Percentiles rank a stretch among this genome's conserved stretches.
These are phyloP conservation scores for Trametes pubescens DNA, from an alignment of 1,284 basidiomycete genomes.

Conservation along the genomic window DNA sequence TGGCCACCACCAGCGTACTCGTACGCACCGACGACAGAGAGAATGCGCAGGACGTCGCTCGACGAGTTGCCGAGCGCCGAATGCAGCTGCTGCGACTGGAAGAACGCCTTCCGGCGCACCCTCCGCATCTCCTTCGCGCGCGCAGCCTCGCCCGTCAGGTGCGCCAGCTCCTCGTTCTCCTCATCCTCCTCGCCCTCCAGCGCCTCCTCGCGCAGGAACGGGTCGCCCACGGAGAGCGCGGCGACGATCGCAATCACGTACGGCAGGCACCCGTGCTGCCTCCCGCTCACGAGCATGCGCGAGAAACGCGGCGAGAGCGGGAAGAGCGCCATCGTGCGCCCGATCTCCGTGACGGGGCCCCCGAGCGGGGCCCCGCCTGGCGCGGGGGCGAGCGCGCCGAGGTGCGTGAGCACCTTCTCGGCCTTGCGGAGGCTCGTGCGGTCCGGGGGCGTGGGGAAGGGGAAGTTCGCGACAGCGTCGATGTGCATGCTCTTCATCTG, in stretches of 20 bases:
- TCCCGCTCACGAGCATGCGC: conserved; percentile 93
- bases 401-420: conserved; percentile 81
- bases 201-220: conserved; percentile 88
- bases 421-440: conserved; percentile 81
- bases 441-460: conserved; percentile 97
- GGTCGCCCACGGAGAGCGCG: conserved; percentile 94
- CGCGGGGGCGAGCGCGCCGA: conserved; percentile 79
- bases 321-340: conserved; percentile 91
- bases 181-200: conserved; percentile 53
- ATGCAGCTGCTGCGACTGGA: conserved; percentile 84
- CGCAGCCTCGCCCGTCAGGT: conserved; percentile 66
- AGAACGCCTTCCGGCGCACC: conserved; percentile 76
- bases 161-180: conserved; percentile 53
- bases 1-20: conserved; percentile 87
- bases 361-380: conserved; percentile 48
- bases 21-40: conserved; percentile 96
- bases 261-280: conserved; percentile 91
- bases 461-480: conserved; percentile 96
- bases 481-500: conserved; percentile 99
- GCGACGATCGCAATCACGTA: conserved; percentile 95
- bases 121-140: conserved; percentile 76
- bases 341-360: conserved; percentile 86
- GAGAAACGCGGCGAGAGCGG: conserved; percentile 94
- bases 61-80: conserved; percentile 82
- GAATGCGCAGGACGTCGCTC: conserved; percentile 89